Conservation (phyloP, 139 green algal genomes). For the Volvox reticuliferus region DNA sequence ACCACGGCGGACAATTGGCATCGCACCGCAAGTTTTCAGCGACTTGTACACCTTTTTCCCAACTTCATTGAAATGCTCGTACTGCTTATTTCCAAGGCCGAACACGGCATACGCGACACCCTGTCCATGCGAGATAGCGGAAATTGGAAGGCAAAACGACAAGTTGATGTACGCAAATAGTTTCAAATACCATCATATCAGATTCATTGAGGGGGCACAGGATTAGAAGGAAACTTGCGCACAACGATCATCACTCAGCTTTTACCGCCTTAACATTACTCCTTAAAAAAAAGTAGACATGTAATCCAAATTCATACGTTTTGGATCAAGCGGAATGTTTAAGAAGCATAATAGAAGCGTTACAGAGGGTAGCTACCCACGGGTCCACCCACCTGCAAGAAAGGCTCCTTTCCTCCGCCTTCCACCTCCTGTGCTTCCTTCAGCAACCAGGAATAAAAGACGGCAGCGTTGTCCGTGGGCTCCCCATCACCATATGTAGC, state of each 20-base stretch:
- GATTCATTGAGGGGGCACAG: no score
- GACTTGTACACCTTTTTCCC: constrained; percentile 84
- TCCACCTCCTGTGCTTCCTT: constrained; percentile 67
- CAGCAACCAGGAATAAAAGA: constrained; percentile 90
- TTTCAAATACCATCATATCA: no score
- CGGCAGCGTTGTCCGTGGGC: constrained; percentile 91
- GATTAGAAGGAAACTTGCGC: no score
- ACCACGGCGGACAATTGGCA: constrained; percentile 72
- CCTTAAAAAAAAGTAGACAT: no score
- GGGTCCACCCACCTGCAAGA: constrained; percentile 67
- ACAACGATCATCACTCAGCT: no score
- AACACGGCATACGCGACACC: constrained; percentile 89
- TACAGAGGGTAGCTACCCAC: neutral
- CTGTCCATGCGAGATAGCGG: constrained; percentile 54
- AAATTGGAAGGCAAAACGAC: no score
- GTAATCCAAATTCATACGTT: no score
- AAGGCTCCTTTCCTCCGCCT: constrained; percentile 57
- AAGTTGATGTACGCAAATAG: no score
- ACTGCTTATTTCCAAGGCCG: constrained; percentile 97
- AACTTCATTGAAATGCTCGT: constrained; percentile 97
- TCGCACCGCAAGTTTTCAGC: constrained; percentile 80
- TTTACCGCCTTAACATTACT: no score
- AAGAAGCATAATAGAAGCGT: neutral
- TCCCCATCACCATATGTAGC: constrained; percentile 99
- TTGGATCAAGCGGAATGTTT: no score